These are phyloP conservation scores for Geranium brycei DNA, from an alignment of 345 rosid species.

Conservation along the genomic window DNA sequence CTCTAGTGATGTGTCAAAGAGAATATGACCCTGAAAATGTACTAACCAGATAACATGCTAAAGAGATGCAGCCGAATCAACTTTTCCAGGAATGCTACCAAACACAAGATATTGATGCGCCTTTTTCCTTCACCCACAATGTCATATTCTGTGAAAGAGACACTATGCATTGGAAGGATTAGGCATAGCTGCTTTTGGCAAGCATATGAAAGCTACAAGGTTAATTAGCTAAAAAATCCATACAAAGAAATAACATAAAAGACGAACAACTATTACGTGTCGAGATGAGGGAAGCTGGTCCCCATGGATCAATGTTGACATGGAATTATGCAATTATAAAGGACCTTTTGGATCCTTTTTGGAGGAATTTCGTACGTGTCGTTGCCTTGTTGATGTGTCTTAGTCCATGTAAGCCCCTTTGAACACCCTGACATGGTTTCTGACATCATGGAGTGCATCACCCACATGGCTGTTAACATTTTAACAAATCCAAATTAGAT, in stretches of 20 bases:
- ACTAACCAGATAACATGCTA: neutral
- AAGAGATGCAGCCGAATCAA: neutral
- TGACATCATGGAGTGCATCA: constrained; percentile 1
- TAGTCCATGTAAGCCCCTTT: neutral
- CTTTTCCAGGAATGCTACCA: constrained; percentile 4
- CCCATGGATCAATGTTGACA: constrained; percentile 1
- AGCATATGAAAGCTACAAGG: neutral
- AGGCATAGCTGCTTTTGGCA: neutral
- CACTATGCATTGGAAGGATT: too few species aligned
- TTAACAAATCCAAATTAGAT: neutral
- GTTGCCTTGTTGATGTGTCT: neutral
- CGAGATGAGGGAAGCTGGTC: neutral
- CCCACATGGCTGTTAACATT: neutral
- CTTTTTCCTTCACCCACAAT: neutral
- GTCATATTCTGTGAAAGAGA: too few species aligned
- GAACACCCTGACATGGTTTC: neutral
- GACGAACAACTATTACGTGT: neutral
- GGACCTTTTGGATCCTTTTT: constrained; percentile 1
- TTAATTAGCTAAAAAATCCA: neutral
- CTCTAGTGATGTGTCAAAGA: neutral
- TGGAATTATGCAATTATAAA: neutral
- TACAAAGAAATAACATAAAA: neutral
- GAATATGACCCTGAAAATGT: neutral
- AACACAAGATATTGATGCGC: constrained; percentile 1
- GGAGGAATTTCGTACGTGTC: neutral